Conservation (phyloP, 371 early-diverging fungal genomes). For the Mortierella sp. region DNA sequence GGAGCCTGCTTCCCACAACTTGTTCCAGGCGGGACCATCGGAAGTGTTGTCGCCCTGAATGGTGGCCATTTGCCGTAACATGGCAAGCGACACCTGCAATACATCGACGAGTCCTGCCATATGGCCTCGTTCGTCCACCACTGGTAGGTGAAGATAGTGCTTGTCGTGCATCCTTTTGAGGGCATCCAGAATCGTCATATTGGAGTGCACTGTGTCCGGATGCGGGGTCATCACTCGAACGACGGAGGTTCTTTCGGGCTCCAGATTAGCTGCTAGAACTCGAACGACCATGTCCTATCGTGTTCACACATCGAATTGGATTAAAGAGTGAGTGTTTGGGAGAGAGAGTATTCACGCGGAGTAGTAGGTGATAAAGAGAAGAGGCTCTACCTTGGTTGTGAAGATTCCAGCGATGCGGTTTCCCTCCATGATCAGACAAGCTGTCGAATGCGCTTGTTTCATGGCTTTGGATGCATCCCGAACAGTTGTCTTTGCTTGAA, state of each 20-base stretch:
- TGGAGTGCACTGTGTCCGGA: conserved; percentile 83
- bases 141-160: conserved; percentile 90
- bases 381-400: conserved; percentile 73
- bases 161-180: conserved; percentile 87
- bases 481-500: conserved; percentile 82
- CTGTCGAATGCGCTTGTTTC: conserved; percentile 85
- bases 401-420: conserved; percentile 86
- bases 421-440: conserved; percentile 82
- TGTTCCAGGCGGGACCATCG: conserved; percentile 61
- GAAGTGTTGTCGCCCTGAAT: conserved; percentile 48
- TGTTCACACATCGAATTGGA: background rate
- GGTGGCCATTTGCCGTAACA: conserved; percentile 70
- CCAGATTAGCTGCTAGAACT: conserved; percentile 90
- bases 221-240: conserved; percentile 96
- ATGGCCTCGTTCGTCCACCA: conserved; percentile 73
- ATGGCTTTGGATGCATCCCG: conserved; percentile 87
- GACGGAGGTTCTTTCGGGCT: conserved; percentile 85
- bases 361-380: no score
- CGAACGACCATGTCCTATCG: conserved; percentile 86
- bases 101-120: conserved; percentile 92
- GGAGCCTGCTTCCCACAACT: conserved; percentile 61
- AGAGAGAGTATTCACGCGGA: no score
- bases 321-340: no score
- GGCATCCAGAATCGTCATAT: conserved; percentile 86
- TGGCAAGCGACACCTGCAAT: conserved; percentile 83